Base-by-base conservation (phyloP, 1,284 basidiomycete genomes). In the Leccinum ponderosum region DNA sequence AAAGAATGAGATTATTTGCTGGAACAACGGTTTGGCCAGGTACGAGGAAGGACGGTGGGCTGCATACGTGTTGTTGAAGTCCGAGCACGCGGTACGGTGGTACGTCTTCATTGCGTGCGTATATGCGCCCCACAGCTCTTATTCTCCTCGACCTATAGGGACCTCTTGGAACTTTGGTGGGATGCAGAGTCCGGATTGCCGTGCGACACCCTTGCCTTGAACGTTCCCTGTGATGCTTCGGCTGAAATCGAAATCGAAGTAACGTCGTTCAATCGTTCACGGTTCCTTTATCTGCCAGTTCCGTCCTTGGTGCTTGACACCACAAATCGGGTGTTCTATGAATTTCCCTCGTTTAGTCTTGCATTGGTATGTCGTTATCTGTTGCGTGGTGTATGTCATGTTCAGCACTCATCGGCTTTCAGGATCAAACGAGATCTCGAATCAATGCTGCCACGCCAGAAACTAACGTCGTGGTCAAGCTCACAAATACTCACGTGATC, bases 271-370 rank as follows among this genome's bases (percentile, higher is more conserved):
- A 37, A 52, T 5, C 20, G 31, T 8, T 50, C 54, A 6, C 51
- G 15, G 9, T 63, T 63, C 22, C 5, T 63, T 14, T 53, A 2
- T 20, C 47, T 60, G 5, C 51, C 51, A 5, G 3, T 17, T 12
- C n/a, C 6, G 11, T 44, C 42, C 11, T 42, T 57, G 37, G 35
- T 53, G 3, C 64, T 64, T n/a, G 53, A 57, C 55, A 61, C n/a
- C 2, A 42, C 35, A n/a, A 61, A 55, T 3, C 58, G 42, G 2
- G 4, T 1, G 3, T 57, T 64, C 33, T 64, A 64, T 8, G 14
- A 25, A 12, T 61, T 64, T 12, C 63, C 63, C 2, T 20, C 47
- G n/a, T 53, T 57, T 22, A 44, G 9, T 15, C 2, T 53, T 44
- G 27, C 53, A 17, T 20, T 47, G 53, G 63, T 64, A 61, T 17